Conservation (phyloP, 768 basidiomycete species). For the Amyloporia xantha region DNA sequence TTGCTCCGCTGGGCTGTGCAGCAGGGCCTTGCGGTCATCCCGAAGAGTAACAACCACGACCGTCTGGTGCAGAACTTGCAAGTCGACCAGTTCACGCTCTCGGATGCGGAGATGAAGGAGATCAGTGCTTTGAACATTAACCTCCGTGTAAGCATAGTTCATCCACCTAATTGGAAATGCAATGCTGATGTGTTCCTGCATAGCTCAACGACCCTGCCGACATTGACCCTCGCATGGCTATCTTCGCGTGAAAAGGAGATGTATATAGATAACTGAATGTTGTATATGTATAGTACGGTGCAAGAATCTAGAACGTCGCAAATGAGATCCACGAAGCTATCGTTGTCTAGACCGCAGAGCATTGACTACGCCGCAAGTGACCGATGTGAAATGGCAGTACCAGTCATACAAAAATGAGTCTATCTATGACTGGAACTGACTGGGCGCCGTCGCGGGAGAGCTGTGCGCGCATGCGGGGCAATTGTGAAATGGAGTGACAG, state of each 20-base stretch:
- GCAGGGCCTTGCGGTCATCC: constrained; percentile 42
- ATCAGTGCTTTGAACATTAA: constrained; percentile 58
- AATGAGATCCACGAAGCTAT: too few relatives aligned
- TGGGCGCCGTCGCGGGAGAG: not conserved
- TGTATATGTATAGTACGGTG: not conserved
- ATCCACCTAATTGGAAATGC: too few relatives aligned
- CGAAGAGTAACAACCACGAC: constrained; percentile 36
- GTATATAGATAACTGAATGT: not conserved
- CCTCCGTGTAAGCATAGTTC: constrained; percentile 52
- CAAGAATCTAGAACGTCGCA: not conserved
- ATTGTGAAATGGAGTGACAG: not conserved
- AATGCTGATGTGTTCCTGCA: constrained; percentile 9
- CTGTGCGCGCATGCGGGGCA: not conserved
- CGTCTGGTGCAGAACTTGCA: constrained; percentile 41
- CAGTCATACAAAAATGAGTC: too few relatives aligned
- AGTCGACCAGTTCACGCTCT: constrained; percentile 42
- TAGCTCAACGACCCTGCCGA: constrained; percentile 68
- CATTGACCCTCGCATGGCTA: constrained; percentile 57
- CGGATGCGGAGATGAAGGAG: constrained; percentile 46
- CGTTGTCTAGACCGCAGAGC: not conserved
- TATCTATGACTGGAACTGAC: too few relatives aligned
- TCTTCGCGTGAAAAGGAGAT: constrained; percentile 51
- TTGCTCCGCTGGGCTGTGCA: constrained; percentile 46
- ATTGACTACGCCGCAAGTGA: not conserved
- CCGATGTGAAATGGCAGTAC: too few relatives aligned